Base-by-base conservation (phyloP, 805 yeast species). In the Candida ipomoeae region DNA sequence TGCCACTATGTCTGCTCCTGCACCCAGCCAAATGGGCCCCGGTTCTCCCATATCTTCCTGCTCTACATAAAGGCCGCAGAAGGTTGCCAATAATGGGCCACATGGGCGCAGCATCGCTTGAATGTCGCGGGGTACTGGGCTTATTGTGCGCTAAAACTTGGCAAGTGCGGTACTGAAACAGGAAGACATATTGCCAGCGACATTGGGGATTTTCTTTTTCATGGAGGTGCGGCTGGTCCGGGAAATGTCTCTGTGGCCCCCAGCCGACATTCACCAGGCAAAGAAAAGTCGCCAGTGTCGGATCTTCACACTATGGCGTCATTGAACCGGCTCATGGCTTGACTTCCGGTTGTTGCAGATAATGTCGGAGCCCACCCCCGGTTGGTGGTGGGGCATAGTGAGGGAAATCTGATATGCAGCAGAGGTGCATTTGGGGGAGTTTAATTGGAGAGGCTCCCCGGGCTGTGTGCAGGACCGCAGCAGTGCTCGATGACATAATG, bases 151-250 rank as follows among this genome's bases (percentile, higher is more conserved):
- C 37, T 13, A 41, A 31, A 18, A 13, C 45, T 32, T 41, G 29
- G 45, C 45, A 26, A 41, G 36, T 41, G 44, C 44, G 45, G 20
- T 41, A 14, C 45, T 41, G 37, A 18, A 41, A 41, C 35, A 18
- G 37, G 45, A 41, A 41, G 29, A 41, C 37, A 43, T 34, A 33
- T 43, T 34, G 20, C 39, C 23, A 17, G 46, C 40, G 39, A 23
- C 6, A 7, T 4, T 10, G 39, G 14, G 46, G 6, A 5, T n/a
- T 43, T 43, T 43, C 46, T 43, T 43, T 43, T 43, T 43, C 46
- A 23, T 20, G 6, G 20, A 8, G 11, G 46, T 43, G 36, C 46
- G 44, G 44, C 44, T 41, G 44, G 35, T 14, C 37, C 45, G 44
- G 36, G 18, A 17, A 17, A 17, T 11, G 3, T 17, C 6, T 5